phyloP scores from a whole-genome alignment of 805 yeast species.

The Torulaspora gathmanii region DNA sequence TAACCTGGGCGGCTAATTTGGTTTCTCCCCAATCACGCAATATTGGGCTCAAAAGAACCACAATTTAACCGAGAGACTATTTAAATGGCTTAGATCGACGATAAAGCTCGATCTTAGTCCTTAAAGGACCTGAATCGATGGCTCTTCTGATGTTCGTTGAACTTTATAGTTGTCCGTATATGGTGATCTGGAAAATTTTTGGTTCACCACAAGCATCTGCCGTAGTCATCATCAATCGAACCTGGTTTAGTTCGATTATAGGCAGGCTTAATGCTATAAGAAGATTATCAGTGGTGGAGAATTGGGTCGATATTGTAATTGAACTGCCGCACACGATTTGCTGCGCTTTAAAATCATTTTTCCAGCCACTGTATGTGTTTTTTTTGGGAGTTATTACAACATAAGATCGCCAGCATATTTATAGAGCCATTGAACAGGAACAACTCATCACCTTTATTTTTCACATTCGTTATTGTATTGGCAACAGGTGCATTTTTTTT shows the following conservation, averaged over 20 bases:
- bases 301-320: neutral
- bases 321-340: neutral
- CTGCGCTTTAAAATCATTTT: neutral
- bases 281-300: neutral
- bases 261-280: neutral
- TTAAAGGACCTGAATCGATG: too few species aligned
- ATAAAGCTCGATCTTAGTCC: neutral
- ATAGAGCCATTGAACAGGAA: conserved; percentile 13
- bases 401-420: conserved; percentile 9
- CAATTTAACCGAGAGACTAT: too few species aligned
- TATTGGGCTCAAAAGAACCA: too few species aligned
- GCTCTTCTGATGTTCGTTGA: neutral
- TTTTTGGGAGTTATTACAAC: conserved; percentile 9
- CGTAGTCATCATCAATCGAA: neutral
- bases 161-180: conserved; percentile 1
- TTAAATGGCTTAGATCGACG: neutral
- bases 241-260: neutral
- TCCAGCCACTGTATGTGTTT: conserved; percentile 12
- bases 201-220: conserved; percentile 3
- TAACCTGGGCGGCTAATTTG: too few species aligned
- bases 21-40: too few species aligned
- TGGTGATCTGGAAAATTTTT: conserved; percentile 6
- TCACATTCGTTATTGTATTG: conserved; percentile 11
- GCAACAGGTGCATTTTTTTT: conserved; percentile 13
- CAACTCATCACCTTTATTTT: conserved; percentile 6